Base-by-base conservation (phyloP, 768 basidiomycete species). In the Suillus weaverae region DNA sequence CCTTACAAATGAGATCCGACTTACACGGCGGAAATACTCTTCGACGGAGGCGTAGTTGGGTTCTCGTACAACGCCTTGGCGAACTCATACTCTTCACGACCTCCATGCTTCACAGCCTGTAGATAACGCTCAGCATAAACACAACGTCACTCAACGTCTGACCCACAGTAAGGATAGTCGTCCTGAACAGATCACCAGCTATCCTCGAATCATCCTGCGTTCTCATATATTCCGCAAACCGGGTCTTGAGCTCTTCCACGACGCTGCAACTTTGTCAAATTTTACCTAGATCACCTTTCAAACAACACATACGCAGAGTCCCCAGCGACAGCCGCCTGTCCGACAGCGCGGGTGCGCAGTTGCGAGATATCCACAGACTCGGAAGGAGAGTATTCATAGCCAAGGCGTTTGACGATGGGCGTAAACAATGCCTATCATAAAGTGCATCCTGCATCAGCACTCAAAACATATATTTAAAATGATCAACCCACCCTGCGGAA, bases 141-240 rank as follows among this genome's bases (percentile, higher is more conserved):
- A 50, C 57, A 46, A 20, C 10, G 55, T 22, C 30, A 33, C 39
- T n/a, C 18, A 13, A 60, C 32, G n/a, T 36, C 50, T 16, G 9
- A 72, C 84, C 18, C 68, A 90, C 89, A 60, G 77, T 81, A 35
- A 73, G 69, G 74, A 82, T 89, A 48, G 86, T 85, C 48, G 82
- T 77, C 35, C 80, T 71, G 68, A 90, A 84, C 54, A 99, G 77
- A 77, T 98, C 96, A 33, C 87, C 84, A 8, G 94, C 92, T 68
- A 99, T 92, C 61, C 76, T 80, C 0, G 89, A 89, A 69, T 90
- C 86, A 71, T 97, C 91, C 9, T 86, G 86, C 16, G 87, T 91
- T 65, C 85, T 82, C 70, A 90, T 74, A 73, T 88, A 94, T 35
- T 84, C 78, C 41, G 80, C 78, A 80, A 97, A 98, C 62, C 92